Evolutionary conservation across 768 basidiomycete species (phyloP).

Genomic region (Phlebiopsis gigantea): DNA sequence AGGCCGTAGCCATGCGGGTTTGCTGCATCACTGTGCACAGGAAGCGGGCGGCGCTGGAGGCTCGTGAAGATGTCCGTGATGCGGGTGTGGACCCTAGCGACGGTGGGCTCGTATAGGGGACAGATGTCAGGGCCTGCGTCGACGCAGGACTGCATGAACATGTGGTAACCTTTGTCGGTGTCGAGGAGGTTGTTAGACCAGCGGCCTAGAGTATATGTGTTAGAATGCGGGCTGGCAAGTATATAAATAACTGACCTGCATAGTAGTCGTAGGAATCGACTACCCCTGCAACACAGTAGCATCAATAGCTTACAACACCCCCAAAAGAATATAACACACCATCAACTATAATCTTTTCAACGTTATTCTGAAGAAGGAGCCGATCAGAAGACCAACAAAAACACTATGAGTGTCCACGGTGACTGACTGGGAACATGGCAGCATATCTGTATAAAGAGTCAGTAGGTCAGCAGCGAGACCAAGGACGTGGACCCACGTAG

Average conservation of each 20-base stretch:
- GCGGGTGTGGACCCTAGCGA: conserved; percentile 15
- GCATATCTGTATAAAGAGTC: conserved; percentile 20
- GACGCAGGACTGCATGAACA: conserved; percentile 17
- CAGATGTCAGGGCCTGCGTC: conserved; percentile 21
- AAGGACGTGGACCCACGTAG: conserved; percentile 4
- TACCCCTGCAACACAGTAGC: conserved; percentile 21
- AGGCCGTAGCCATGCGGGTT: not conserved
- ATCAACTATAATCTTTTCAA: conserved; percentile 27
- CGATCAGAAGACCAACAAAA: not conserved
- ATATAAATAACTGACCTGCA: conserved; percentile 2
- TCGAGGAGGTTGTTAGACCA: conserved; percentile 13
- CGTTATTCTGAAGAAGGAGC: conserved; percentile 18
- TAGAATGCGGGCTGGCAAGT: not conserved
- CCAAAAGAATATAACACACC: conserved; percentile 9
- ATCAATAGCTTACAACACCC: no score
- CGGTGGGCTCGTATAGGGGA: conserved; percentile 18
- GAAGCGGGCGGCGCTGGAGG: conserved; percentile 2
- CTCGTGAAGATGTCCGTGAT: conserved; percentile 4
- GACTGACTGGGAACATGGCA: conserved; percentile 25
- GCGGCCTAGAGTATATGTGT: not conserved
- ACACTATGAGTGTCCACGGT: no score
- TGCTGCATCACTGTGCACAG: not conserved
- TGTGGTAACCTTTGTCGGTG: conserved; percentile 12
- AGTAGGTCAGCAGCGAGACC: no score
- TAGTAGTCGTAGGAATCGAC: conserved; percentile 23